Conservation (phyloP, 805 yeast species). For the Lachancea sp. region DNA sequence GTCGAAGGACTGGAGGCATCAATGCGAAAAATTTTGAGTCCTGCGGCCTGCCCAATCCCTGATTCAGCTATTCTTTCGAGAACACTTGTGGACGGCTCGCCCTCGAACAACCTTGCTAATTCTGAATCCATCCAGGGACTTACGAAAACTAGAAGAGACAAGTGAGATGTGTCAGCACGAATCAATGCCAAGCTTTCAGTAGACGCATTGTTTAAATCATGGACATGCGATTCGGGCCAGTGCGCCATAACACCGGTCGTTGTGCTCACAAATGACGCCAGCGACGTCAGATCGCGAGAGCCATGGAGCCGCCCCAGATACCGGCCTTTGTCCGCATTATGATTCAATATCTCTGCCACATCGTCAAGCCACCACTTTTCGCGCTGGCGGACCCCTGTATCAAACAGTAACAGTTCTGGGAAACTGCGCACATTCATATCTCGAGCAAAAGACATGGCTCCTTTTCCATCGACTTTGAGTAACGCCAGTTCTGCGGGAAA, state of each 20-base stretch:
- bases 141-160: conserved; percentile 30
- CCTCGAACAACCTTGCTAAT: conserved; percentile 12
- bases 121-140: conserved; percentile 34
- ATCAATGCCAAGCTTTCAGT: neutral
- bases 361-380: conserved; percentile 34
- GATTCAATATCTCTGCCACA: conserved; percentile 11
- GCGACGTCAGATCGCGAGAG: neutral
- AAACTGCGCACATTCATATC: conserved; percentile 39
- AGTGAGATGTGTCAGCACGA: neutral
- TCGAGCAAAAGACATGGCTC: conserved; percentile 32
- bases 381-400: too few relatives aligned
- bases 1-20: conserved; percentile 31
- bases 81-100: conserved; percentile 32
- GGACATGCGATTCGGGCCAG: conserved; percentile 26
- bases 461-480: conserved; percentile 33
- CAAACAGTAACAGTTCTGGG: conserved; percentile 45
- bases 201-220: neutral
- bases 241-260: conserved; percentile 33
- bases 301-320: conserved; percentile 11
- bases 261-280: conserved; percentile 9
- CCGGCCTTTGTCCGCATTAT: neutral
- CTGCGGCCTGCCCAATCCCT: conserved; percentile 7
- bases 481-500: conserved; percentile 37
- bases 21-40: conserved; percentile 28
- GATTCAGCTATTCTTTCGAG: conserved; percentile 29